Conservation (phyloP, 2,329 filamentous ascomycete species). For the Colletotrichum sansevieriae region DNA sequence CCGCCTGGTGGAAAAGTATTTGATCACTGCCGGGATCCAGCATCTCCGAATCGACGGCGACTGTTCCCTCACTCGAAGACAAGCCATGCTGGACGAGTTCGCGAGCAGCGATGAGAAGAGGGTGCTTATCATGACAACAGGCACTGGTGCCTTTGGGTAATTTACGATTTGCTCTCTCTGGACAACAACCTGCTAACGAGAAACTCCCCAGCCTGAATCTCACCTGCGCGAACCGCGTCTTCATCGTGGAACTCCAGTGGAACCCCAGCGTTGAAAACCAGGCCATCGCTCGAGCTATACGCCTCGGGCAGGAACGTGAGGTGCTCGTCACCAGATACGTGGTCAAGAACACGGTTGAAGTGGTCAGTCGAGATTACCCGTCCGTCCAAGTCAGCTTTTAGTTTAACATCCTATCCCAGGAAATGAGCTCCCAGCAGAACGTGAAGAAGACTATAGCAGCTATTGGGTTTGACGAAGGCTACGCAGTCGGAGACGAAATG, state of each 20-base stretch:
- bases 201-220: conserved; percentile 57
- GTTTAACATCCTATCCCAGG: background rate
- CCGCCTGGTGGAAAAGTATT: conserved; percentile 50
- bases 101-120: conserved; percentile 42
- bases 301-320: conserved; percentile 58
- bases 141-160: conserved; percentile 64
- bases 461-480: conserved; percentile 26
- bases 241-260: conserved; percentile 68
- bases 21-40: conserved; percentile 46
- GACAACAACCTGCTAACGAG: background rate
- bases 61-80: conserved; percentile 51
- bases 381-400: rapidly evolving
- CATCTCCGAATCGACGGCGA: conserved; percentile 61
- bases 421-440: conserved; percentile 38
- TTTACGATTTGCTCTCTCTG: conserved; percentile 18
- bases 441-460: conserved; percentile 30
- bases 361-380: conserved; percentile 49
- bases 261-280: conserved; percentile 66
- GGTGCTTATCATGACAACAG: conserved; percentile 66
- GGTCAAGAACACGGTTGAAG: conserved; percentile 57
- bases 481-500: background rate
- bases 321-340: conserved; percentile 62
- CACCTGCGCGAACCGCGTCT: conserved; percentile 60
- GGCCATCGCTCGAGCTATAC: conserved; percentile 62
- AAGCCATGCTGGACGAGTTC: conserved; percentile 56